Conservation (phyloP, 768 basidiomycete genomes). For the Xanthoconium stramineum region DNA sequence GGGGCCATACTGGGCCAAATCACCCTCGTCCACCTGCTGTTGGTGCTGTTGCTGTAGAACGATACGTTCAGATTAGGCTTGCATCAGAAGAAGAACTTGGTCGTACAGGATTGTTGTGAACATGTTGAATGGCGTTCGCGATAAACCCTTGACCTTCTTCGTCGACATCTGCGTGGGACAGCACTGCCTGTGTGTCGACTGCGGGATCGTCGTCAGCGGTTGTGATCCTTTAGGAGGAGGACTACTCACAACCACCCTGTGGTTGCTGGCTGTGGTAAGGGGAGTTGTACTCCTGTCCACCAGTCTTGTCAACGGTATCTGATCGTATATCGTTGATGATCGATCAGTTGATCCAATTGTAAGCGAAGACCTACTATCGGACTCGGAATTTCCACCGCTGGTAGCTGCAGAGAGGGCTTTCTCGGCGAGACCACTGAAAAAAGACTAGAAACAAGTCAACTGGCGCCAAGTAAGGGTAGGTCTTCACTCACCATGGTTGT, state of each 20-base stretch:
- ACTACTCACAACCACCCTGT: conserved; percentile 25
- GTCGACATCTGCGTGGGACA: conserved; percentile 43
- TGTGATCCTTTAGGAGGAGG: conserved; percentile 4
- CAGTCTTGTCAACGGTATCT: conserved; percentile 53
- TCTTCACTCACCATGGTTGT: conserved; percentile 24
- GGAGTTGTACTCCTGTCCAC: conserved; percentile 61
- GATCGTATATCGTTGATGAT: conserved; percentile 9
- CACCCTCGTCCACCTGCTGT: conserved; percentile 8
- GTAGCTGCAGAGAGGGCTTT: conserved; percentile 55
- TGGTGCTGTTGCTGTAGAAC: conserved; percentile 13
- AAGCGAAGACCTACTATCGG: conserved; percentile 7
- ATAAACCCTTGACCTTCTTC: conserved; percentile 10
- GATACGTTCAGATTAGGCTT: neutral
- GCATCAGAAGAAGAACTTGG: neutral
- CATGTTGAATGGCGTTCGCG: conserved; percentile 19
- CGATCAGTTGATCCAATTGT: conserved; percentile 8
- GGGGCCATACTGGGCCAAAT: conserved; percentile 19
- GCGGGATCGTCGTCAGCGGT: neutral
- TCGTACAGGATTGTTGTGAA: conserved; percentile 20
- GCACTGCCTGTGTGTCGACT: conserved; percentile 67
- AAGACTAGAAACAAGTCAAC: conserved; percentile 41
- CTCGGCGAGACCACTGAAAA: conserved; percentile 72
- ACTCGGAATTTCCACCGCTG: conserved; percentile 4
- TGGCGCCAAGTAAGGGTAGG: neutral
- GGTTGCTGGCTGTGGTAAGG: conserved; percentile 42